Evolutionary conservation across 2,329 filamentous ascomycete genomes (phyloP).

Genomic region (Colletotrichum cereale): DNA sequence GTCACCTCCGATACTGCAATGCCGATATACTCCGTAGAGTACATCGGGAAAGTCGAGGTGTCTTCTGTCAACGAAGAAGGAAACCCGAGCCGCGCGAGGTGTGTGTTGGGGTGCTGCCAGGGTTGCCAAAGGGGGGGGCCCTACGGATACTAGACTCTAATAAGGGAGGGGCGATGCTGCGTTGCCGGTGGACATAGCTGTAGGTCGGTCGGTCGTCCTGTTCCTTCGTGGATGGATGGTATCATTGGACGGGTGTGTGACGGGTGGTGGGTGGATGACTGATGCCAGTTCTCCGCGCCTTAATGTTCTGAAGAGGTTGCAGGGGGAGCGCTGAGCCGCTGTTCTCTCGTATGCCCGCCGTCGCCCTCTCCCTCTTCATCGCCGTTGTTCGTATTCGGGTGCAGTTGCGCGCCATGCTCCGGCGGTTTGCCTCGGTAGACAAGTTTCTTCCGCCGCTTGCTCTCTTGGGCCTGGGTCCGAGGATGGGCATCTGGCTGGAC

Average conservation of each 20-base stretch:
- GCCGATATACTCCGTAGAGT: background rate
- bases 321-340: background rate
- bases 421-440: conserved; percentile 21
- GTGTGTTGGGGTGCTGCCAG: conserved; percentile 11
- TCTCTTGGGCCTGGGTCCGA: background rate
- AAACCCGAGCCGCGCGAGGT: conserved; percentile 15
- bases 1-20: conserved; percentile 4
- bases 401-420: background rate
- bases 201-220: conserved; percentile 24
- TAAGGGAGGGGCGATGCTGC: conserved; percentile 40
- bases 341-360: background rate
- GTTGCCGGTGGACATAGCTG: conserved; percentile 28
- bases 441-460: conserved; percentile 22
- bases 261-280: background rate
- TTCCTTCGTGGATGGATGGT: conserved; percentile 27
- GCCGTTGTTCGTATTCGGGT: background rate
- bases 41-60: background rate
- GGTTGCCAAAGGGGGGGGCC: conserved; percentile 5
- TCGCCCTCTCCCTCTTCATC: background rate
- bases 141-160: conserved; percentile 16
- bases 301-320: conserved; percentile 10
- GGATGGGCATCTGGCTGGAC: background rate
- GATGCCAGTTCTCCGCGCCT: conserved; percentile 3
- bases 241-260: conserved; percentile 19
- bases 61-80: conserved; percentile 4